phyloP scores from a whole-genome alignment of 345 rosid species.

The Euclidium syriacum region DNA sequence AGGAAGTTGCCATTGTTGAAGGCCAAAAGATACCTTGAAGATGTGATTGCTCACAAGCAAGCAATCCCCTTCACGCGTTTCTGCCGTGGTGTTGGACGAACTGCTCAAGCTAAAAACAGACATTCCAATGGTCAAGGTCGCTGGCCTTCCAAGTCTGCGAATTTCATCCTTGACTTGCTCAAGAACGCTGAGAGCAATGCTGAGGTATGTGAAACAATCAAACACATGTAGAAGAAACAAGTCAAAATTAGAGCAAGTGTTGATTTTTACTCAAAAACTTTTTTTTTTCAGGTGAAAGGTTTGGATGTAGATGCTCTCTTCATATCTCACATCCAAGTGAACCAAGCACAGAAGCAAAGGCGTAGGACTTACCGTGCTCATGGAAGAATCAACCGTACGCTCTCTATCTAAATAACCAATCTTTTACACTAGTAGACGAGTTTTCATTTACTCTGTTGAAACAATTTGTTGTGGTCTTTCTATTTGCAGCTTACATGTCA shows the following conservation, averaged over 20 bases:
- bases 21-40: constrained; percentile 75
- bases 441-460: neutral
- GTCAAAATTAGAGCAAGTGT: neutral
- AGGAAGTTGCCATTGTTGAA: constrained; percentile 55
- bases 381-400: constrained; percentile 77
- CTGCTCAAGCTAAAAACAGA: constrained; percentile 75
- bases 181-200: constrained; percentile 78
- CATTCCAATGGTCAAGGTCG: constrained; percentile 86
- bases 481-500: constrained; percentile 63
- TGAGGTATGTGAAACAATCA: constrained; percentile 38
- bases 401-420: neutral
- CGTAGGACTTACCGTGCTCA: constrained; percentile 72
- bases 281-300: constrained; percentile 52
- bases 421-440: neutral
- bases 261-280: neutral
- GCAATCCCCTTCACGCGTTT: constrained; percentile 77
- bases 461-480: neutral
- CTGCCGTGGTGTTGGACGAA: constrained; percentile 72
- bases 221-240: neutral
- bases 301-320: constrained; percentile 64
- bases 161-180: constrained; percentile 49
- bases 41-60: constrained; percentile 72
- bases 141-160: constrained; percentile 59
- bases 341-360: constrained; percentile 74
- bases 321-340: constrained; percentile 74